A percentile compares a stretch with the other conserved stretches of the same genome.
phyloP scores from a whole-genome alignment of 2,329 filamentous ascomycete genomes.

The Elsinoe batatas region DNA sequence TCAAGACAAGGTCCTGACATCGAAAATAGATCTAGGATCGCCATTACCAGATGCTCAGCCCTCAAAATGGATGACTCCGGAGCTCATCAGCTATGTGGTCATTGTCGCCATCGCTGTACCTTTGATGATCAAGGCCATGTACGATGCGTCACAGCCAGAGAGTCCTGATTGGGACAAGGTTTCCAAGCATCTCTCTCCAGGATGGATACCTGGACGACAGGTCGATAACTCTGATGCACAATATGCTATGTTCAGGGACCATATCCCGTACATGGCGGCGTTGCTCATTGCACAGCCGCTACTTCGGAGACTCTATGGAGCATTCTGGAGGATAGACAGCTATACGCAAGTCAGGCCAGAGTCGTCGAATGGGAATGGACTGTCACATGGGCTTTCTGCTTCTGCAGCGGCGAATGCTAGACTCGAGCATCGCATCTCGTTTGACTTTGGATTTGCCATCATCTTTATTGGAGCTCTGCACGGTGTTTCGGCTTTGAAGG shows the following conservation, averaged over 20 bases:
- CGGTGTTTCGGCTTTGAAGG: constrained; percentile 75
- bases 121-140: constrained; percentile 79
- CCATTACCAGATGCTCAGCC: constrained; percentile 38
- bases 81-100: constrained; percentile 84
- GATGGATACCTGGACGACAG: constrained; percentile 88
- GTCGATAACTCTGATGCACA: constrained; percentile 88
- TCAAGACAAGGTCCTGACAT: constrained; percentile 13
- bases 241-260: constrained; percentile 74
- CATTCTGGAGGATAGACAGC: constrained; percentile 34
- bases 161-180: constrained; percentile 59
- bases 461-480: constrained; percentile 72
- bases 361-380: constrained; percentile 23
- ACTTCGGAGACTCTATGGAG: constrained; percentile 62
- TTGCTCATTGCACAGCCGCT: constrained; percentile 72
- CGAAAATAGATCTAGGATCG: constrained; percentile 18
- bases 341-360: constrained; percentile 35
- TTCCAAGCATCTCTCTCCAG: constrained; percentile 58
- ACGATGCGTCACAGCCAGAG: constrained; percentile 71
- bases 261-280: constrained; percentile 68
- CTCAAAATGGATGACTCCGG: constrained; percentile 73
- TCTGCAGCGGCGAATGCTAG: constrained; percentile 44
- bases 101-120: constrained; percentile 60
- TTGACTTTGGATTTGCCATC: constrained; percentile 73
- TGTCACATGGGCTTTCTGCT: constrained; percentile 34
- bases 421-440: constrained; percentile 59